phyloP scores from a whole-genome alignment of 2,329 filamentous ascomycete species.

The Scedosporium dehoogii region DNA sequence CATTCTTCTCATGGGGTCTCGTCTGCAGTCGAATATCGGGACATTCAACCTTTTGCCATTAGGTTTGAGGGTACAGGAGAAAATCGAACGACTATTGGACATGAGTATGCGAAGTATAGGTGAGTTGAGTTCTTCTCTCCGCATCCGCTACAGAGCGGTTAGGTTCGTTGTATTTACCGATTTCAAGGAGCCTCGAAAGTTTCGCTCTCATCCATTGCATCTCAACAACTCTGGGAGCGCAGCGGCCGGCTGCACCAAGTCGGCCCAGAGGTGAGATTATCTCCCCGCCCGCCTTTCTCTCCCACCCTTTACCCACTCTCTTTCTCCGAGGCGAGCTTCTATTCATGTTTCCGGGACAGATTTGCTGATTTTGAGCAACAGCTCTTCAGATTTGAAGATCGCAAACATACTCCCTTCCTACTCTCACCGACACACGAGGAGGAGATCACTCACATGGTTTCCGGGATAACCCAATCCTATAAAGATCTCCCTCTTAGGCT shows the following conservation, averaged over 20 bases:
- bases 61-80: slow-evolving; percentile 77
- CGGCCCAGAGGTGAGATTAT: slow-evolving; percentile 62
- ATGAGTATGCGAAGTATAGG: slow-evolving; percentile 75
- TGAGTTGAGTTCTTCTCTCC: slow-evolving; percentile 18
- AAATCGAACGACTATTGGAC: slow-evolving; percentile 77
- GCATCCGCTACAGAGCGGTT: no score
- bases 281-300: no score
- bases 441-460: slow-evolving; percentile 79
- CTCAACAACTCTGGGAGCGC: slow-evolving; percentile 71
- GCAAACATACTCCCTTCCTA: slow-evolving; percentile 64
- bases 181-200: slow-evolving; percentile 63
- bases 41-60: slow-evolving; percentile 88
- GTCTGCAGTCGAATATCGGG: slow-evolving; percentile 63
- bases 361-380: slow-evolving; percentile 25
- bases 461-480: slow-evolving; percentile 65
- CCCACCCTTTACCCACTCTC: no score
- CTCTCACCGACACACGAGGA: slow-evolving; percentile 93
- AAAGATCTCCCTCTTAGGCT: slow-evolving; percentile 76
- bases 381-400: slow-evolving; percentile 73
- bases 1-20: not conserved
- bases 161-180: slow-evolving; percentile 7
- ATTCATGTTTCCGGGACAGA: not conserved
- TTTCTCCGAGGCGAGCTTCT: not conserved
- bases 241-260: slow-evolving; percentile 71
- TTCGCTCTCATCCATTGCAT: slow-evolving; percentile 75